A percentile compares a stretch with the other conserved stretches of the same genome.
phyloP scores from a whole-genome alignment of 495 filamentous ascomycete genomes.

The Podospora anserina region DNA sequence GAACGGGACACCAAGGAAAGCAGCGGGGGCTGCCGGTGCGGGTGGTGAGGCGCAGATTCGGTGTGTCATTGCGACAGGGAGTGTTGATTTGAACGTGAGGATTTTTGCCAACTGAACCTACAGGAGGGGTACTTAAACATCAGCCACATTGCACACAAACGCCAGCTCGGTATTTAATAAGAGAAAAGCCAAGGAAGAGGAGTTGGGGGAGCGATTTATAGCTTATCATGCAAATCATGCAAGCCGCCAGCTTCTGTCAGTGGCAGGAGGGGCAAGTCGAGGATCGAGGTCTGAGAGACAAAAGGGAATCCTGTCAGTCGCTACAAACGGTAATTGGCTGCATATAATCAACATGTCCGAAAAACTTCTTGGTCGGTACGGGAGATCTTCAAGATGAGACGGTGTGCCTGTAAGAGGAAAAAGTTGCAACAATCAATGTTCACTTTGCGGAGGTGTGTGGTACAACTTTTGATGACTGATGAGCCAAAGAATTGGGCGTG shows the following conservation, averaged over 20 bases:
- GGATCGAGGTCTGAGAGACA: neutral
- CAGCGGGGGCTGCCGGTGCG: constrained; percentile 29
- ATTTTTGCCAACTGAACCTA: constrained; percentile 54
- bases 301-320: neutral
- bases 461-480: constrained; percentile 22
- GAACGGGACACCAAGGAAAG: constrained; percentile 49
- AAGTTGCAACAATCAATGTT: neutral
- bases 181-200: neutral
- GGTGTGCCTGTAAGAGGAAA: neutral
- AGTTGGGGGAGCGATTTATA: neutral
- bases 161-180: neutral
- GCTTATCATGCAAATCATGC: neutral
- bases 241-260: neutral
- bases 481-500: neutral
- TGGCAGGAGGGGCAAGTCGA: neutral
- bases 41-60: constrained; percentile 51
- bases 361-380: neutral
- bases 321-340: neutral
- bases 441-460: neutral
- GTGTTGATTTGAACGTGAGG: constrained; percentile 59
- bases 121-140: neutral
- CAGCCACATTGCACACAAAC: neutral
- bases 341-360: neutral
- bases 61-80: constrained; percentile 62
- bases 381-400: neutral